Conservation (phyloP, 2,329 filamentous ascomycete genomes). For the Exophiala aquamarina region DNA sequence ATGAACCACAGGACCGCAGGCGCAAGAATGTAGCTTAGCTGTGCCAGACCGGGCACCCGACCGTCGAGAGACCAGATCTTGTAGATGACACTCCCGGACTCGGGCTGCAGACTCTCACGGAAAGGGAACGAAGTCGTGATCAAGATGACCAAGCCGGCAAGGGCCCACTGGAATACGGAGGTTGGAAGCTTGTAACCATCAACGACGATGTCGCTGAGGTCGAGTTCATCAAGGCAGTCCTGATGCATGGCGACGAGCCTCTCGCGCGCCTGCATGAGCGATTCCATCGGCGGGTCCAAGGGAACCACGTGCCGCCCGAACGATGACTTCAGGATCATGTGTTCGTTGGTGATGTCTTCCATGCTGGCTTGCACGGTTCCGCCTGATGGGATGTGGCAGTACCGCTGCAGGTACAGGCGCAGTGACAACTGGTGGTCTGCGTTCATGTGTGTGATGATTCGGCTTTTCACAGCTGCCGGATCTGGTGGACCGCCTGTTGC, state of each 20-base stretch:
- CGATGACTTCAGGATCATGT: conserved; percentile 62
- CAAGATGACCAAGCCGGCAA: conserved; percentile 34
- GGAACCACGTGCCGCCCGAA: conserved; percentile 53
- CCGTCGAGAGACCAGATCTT: conserved; percentile 44
- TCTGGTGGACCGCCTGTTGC: conserved; percentile 13
- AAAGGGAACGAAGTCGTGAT: conserved; percentile 57
- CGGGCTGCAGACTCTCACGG: conserved; percentile 54
- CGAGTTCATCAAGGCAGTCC: conserved; percentile 59
- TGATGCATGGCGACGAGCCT: conserved; percentile 73
- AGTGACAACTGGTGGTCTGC: conserved; percentile 74
- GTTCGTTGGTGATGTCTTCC: conserved; percentile 62
- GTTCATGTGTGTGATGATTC: conserved; percentile 85
- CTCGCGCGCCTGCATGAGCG: conserved; percentile 65
- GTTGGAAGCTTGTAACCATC: conserved; percentile 52
- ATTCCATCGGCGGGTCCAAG: conserved; percentile 69
- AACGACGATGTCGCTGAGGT: conserved; percentile 57
- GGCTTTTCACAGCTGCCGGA: conserved; percentile 33
- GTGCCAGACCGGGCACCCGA: conserved; percentile 58
- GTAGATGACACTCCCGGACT: conserved; percentile 47
- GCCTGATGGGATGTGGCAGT: conserved; percentile 56
- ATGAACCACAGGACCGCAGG: conserved; percentile 60
- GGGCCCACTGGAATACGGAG: conserved; percentile 15
- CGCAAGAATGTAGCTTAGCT: conserved; percentile 60
- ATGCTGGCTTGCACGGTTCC: conserved; percentile 53
- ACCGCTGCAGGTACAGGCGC: conserved; percentile 74